Base-by-base conservation (phyloP, 1,284 basidiomycete genomes). In the Ustilago sp. region DNA sequence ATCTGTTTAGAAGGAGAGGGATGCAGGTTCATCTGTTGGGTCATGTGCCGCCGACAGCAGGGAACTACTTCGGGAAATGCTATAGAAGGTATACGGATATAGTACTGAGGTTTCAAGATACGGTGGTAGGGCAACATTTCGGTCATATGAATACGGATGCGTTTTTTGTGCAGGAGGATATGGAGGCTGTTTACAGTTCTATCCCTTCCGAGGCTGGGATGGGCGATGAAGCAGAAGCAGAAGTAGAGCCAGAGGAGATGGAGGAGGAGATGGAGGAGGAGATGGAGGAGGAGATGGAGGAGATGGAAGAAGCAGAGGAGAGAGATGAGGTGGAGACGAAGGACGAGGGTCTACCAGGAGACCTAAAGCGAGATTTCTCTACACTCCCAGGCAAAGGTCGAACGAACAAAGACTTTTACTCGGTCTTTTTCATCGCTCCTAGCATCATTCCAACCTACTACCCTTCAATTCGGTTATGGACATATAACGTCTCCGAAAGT, bases 121-220 rank as follows among this genome's bases (percentile, higher is more conserved):
- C 93, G 8, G 92, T 97, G 72, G 88, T 97, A 32, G 94, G 93
- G 0, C 93, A 95, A 87, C 88, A 95, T 43, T 98, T 90, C 79
- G 95, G 95, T 0, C 89, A 90, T 74, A 88, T 89, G 88, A 89
- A 87, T 79, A 87, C 87, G 15, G 73, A 82, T 51, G 66, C 74
- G 28, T 83, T 82, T 52, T 85, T 83, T 58, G 68, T 85, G 17
- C 83, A 84, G 58, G 83, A 85, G 58, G 81, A 83, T 34, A 52
- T 59, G 48, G 72, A 80, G 60, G 77, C 65, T n/a, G 66, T 68
- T 23, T 63, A 59, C 31, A 31, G n/a, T 28, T 48, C 45, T 19
- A 23, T 48, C 39, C 2, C 13, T 6, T 41, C 39, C 13, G 15
- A 17, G 12, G 17, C 8, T 15, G 12, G 17, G 39, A 48, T 39